A percentile compares a stretch with the other conserved stretches of the same genome.
phyloP scores from a whole-genome alignment of 768 basidiomycete genomes.

The Nidula microcarpa region DNA sequence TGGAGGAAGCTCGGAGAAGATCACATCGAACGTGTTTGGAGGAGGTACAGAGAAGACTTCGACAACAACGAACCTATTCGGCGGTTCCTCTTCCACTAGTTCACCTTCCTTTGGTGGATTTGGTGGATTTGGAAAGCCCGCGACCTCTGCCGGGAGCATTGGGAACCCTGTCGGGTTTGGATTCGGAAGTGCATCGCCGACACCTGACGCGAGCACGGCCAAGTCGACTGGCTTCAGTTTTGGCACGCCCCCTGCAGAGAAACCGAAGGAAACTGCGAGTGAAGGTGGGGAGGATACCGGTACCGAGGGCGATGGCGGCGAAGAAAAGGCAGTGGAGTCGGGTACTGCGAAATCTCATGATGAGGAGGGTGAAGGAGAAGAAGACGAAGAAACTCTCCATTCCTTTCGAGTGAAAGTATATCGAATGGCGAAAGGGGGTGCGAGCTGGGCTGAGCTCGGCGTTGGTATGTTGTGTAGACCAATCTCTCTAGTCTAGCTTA shows the following conservation, averaged over 20 bases:
- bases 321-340: conserved; percentile 20
- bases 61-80: conserved; percentile 10
- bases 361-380: conserved; percentile 76
- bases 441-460: conserved; percentile 66
- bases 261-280: conserved; percentile 16
- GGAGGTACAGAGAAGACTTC: background rate
- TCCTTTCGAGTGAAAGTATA: conserved; percentile 59
- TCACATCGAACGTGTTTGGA: too few species aligned
- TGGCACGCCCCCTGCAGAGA: conserved; percentile 9
- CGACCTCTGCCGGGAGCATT: conserved; percentile 41
- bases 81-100: conserved; percentile 10
- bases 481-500: background rate
- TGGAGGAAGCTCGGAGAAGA: too few species aligned
- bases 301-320: conserved; percentile 40
- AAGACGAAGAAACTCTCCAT: conserved; percentile 69
- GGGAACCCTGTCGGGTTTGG: conserved; percentile 66
- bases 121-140: conserved; percentile 29
- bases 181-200: conserved; percentile 40
- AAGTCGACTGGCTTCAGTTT: conserved; percentile 8
- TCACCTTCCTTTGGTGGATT: conserved; percentile 16
- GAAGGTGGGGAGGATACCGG: conserved; percentile 18
- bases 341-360: conserved; percentile 43
- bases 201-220: conserved; percentile 12
- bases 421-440: conserved; percentile 46
- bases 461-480: conserved; percentile 40